Evolutionary conservation across 176 grass and related monocot species (phyloP), one percentile per base, ranked within the genome.

Genomic region (Rhynchospora breviuscula): DNA sequence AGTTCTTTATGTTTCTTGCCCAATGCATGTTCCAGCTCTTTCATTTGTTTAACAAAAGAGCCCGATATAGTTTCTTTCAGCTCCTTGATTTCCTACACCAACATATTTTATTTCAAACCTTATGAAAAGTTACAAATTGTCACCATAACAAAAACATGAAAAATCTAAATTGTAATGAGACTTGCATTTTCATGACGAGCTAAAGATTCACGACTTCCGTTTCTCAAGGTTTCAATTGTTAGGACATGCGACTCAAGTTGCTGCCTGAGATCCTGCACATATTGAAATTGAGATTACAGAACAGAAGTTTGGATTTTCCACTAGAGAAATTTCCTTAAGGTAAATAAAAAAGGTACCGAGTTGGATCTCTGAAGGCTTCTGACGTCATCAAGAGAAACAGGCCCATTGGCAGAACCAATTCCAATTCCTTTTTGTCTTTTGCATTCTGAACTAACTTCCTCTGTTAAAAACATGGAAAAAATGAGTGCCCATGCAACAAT

Each of bases 391-490:
- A 99, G 88, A 54, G 89, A 99, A 88, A 99, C 53, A 83, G 93
- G 96, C 45, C 95, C 95, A 86, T 99, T 89, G 86, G 83, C 84
- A 83, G 89, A 91, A 89, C 96, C 96, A 88, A 99, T 99, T 61
- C 93, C 96, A 82, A 99, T 92, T 79, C 96, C 96, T 78, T 93
- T 99, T 13, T 93, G 85, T 82, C 93, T 93, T 91, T 95, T 99
- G 85, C 83, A 89, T 90, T 87, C 93, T 88, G 78, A 81, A 84
- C 13, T 79, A 75, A 73, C 57, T 26, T 92, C 91, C 76, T 82
- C 96, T 99, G 67, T 78, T 62, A 6, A 68, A 67, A 15, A 52
- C 26, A 66, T 80, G 78, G 21, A 82, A 82, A 82, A 81, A 81
- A 3, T 10, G 7, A 23, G 44, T 46, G 21, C 7, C 17, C 17